Conservation (phyloP, 331 rosid species). For the Cydonia oblonga region DNA sequence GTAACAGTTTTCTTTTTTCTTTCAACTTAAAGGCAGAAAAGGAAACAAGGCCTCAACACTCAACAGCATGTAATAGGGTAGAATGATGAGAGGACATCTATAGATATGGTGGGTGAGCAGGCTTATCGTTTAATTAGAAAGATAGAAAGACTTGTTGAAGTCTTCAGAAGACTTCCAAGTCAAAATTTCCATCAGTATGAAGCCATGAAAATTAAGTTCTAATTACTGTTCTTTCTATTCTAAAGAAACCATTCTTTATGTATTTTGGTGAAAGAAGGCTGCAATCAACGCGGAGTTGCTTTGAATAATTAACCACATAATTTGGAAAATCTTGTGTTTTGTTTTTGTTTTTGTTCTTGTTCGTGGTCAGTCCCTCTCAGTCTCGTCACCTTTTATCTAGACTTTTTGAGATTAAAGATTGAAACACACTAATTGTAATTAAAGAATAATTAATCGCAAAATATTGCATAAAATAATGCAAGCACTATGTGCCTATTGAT, state of each 20-base stretch:
- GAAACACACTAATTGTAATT: background rate
- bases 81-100: background rate
- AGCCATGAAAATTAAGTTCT: background rate
- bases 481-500: background rate
- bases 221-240: background rate
- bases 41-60: background rate
- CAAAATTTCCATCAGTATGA: slow-evolving; percentile 23
- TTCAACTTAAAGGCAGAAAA: background rate
- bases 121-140: slow-evolving; percentile 2
- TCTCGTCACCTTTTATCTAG: background rate
- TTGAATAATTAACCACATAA: slow-evolving; percentile 25
- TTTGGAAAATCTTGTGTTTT: background rate
- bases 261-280: background rate
- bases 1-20: background rate
- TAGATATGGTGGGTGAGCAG: background rate
- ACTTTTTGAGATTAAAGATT: slow-evolving; percentile 1
- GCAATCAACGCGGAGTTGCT: slow-evolving; percentile 43
- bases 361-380: background rate
- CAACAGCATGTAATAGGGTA: no score
- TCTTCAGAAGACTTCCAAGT: slow-evolving; percentile 61
- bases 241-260: background rate
- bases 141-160: slow-evolving; percentile 15
- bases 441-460: background rate
- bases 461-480: background rate
- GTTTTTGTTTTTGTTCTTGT: no score